phyloP scores from a whole-genome alignment of 768 basidiomycete genomes.

The Jaapia argillacea region DNA sequence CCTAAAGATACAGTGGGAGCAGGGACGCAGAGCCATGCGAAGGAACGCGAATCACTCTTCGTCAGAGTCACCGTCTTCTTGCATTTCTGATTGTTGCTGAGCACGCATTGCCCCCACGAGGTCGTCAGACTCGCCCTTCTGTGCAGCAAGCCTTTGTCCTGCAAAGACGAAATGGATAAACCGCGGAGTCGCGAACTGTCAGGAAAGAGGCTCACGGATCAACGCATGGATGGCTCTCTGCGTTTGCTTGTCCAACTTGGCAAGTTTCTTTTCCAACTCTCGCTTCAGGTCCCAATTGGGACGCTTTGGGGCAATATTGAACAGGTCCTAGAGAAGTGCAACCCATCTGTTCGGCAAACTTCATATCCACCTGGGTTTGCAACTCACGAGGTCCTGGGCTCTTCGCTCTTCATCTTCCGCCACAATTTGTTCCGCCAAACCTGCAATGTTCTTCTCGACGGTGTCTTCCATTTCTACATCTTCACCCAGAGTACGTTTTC shows the following conservation, averaged over 20 bases:
- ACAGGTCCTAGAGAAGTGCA: constrained; percentile 56
- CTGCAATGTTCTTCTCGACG: constrained; percentile 77
- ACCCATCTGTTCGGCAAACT: no score
- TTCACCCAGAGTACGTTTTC: constrained; percentile 47
- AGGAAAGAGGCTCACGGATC: constrained; percentile 56
- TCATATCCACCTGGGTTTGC: background rate
- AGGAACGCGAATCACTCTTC: constrained; percentile 46
- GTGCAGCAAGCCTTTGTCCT: constrained; percentile 75
- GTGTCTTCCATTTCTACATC: constrained; percentile 66
- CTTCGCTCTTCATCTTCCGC: constrained; percentile 78
- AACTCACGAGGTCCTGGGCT: constrained; percentile 76
- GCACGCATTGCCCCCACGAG: constrained; percentile 79
- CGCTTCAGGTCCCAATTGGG: constrained; percentile 95
- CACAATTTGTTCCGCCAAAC: constrained; percentile 78
- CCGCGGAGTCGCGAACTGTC: background rate
- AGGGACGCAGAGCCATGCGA: no score
- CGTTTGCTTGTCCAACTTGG: constrained; percentile 83
- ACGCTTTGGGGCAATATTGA: constrained; percentile 96
- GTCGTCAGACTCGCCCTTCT: constrained; percentile 74
- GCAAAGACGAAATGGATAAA: background rate
- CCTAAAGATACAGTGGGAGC: no score
- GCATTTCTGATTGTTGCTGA: constrained; percentile 47
- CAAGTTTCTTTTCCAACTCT: constrained; percentile 84
- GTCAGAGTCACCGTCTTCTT: constrained; percentile 43
- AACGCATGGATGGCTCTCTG: constrained; percentile 88